Evolutionary conservation across 1,284 basidiomycete genomes (phyloP), one percentile per base, ranked within the genome.

Genomic region (Nidula niveotomentosa): DNA sequence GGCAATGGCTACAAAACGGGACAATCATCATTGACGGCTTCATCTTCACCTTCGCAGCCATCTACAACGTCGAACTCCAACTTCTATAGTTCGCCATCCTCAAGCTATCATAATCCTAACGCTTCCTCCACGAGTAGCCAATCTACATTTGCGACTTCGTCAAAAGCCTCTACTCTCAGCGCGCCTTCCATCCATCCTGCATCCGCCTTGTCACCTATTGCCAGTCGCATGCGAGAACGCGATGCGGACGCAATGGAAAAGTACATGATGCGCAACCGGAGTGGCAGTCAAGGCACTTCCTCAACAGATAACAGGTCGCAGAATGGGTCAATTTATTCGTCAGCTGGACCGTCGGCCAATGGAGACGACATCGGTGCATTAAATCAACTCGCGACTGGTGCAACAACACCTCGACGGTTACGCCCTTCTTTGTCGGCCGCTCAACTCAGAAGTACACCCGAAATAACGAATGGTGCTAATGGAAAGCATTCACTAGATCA

Each of bases 181-280:
- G 63, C 72, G 2, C 55, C 76, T 23, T 59, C 65, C 52, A 46
- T 60, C 6, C 69, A 67, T 35, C 68, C 79, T 45, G 71, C 74
- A 8, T 77, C 80, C 48, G 79, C 81, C 35, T 66, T 90, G 56
- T 88, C 91, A 8, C 88, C 88, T 1, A 81, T 93, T 54, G 88
- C 86, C 15, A 86, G 76, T 58, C 86, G 90, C 34, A 87, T 93
- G 76, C 80, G 85, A 60, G 87, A 91, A 71, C 79, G 84, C 54
- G 91, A 93, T 65, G 90, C 90, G 30, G 88, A 88, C 67, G 91
- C 90, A 30, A 91, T 90, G 76, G 89, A 91, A 66, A 90, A 91
- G 64, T 93, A 92, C 66, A 78, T 90, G 67, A 76, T 81, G 58
- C 82, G 90, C 52, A 89, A 88, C 73, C 80, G 90, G 53, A 91